These are phyloP conservation scores for Apostasia shenzhenica DNA, from an alignment of 106 monocot genomes.

Conservation along the genomic window DNA sequence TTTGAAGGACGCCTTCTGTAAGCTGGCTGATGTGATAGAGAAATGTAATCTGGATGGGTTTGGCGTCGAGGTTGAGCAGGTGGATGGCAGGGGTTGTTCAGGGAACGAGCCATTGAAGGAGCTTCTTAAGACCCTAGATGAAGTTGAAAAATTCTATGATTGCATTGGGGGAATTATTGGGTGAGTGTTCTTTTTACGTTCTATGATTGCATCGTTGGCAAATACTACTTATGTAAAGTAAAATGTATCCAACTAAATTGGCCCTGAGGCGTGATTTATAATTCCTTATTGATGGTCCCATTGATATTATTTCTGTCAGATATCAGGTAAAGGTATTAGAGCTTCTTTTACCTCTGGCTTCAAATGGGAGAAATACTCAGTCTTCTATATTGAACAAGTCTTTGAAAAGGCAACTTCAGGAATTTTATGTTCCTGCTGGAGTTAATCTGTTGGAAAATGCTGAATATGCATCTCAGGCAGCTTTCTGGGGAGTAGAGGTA, in stretches of 20 bases:
- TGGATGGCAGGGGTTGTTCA: background rate
- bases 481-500: constrained; percentile 98
- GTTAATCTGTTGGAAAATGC: constrained; percentile 51
- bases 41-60: constrained; percentile 45
- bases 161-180: constrained; percentile 88
- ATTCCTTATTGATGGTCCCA: background rate
- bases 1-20: constrained; percentile 48
- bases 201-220: background rate
- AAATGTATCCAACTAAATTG: no score
- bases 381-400: constrained; percentile 18
- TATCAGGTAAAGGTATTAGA: constrained; percentile 80
- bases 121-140: constrained; percentile 48
- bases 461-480: constrained; percentile 84
- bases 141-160: constrained; percentile 72
- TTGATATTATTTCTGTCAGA: constrained; percentile 27
- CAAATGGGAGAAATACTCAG: constrained; percentile 11
- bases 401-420: constrained; percentile 19
- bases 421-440: constrained; percentile 73
- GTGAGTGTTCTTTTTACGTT: constrained; percentile 25
- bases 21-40: constrained; percentile 62
- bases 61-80: constrained; percentile 7
- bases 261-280: background rate
- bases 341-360: constrained; percentile 42
- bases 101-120: constrained; percentile 26
- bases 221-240: no score